phyloP scores from a whole-genome alignment of 192 early-diverging fungal species.

The Coemansia guatemalensis region DNA sequence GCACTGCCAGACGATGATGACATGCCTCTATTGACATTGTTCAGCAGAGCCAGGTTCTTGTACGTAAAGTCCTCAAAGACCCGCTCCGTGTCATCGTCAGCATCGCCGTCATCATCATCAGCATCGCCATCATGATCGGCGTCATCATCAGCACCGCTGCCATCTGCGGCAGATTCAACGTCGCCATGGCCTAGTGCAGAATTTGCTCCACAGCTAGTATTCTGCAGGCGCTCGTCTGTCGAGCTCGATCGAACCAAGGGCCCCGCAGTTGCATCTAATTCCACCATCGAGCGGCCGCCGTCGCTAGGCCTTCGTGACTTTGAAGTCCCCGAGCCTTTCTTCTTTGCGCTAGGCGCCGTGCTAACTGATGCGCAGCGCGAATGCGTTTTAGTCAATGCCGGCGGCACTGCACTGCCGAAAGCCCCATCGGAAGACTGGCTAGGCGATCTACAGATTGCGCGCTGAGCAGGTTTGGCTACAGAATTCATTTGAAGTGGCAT shows the following conservation, averaged over 20 bases:
- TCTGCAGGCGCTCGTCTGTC: constrained; percentile 38
- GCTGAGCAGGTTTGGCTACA: constrained; percentile 20
- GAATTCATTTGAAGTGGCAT: constrained; percentile 6
- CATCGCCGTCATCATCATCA: constrained; percentile 10
- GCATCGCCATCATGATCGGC: constrained; percentile 1
- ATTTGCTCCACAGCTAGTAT: neutral
- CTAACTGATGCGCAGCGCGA: constrained; percentile 49
- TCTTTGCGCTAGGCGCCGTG: constrained; percentile 16
- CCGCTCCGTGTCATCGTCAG: constrained; percentile 38
- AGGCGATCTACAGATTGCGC: constrained; percentile 22
- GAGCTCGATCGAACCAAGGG: constrained; percentile 42
- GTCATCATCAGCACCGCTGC: constrained; percentile 9
- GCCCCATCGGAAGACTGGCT: constrained; percentile 27
- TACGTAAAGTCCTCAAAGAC: constrained; percentile 66
- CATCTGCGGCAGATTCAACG: constrained; percentile 15
- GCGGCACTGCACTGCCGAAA: constrained; percentile 4
- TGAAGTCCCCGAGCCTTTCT: constrained; percentile 5
- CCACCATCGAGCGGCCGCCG: constrained; percentile 18
- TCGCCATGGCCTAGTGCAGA: constrained; percentile 6
- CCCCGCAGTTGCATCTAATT: constrained; percentile 10
- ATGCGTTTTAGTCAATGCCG: constrained; percentile 28
- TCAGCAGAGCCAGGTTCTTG: constrained; percentile 63
- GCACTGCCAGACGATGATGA: constrained; percentile 49
- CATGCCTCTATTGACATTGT: constrained; percentile 64
- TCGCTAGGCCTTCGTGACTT: constrained; percentile 40